Base-by-base conservation (phyloP, 1,284 basidiomycete genomes). In the Inonotus obliquus region DNA sequence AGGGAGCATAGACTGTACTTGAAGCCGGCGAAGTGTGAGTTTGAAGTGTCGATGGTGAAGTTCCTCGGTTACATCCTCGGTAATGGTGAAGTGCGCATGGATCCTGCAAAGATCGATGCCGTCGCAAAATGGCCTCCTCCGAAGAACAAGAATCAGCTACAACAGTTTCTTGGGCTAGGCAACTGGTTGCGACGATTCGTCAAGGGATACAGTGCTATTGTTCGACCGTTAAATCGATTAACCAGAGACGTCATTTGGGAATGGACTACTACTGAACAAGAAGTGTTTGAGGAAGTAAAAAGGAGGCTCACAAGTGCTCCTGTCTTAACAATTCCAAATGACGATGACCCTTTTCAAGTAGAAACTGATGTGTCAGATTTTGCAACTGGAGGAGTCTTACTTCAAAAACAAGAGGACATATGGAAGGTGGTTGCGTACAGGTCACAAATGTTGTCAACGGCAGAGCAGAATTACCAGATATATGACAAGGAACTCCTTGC, bases 401-500 rank as follows among this genome's bases (percentile, higher is more conserved):
- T 49, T 1, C 23, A 49, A 23, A 49, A 49, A 7, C 47, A 49
- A 27, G 47, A 27, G 1, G 21, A 11, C 2, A 25, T 9, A 17
- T 49, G 47, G 47, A n/a, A n/a, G n/a, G n/a, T n/a, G n/a, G n/a
- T n/a, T n/a, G n/a, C n/a, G n/a, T n/a, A n/a, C n/a, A n/a, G n/a
- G n/a, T n/a, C n/a, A n/a, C n/a, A n/a, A n/a, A n/a, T n/a, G n/a
- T n/a, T n/a, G n/a, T 45, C 14, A 14, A 13, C 65, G 0, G 67
- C 73, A 1, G 69, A 77, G 60, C 56, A 64, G 1, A 79, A 78
- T 63, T 79, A 76, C 62, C 61, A 68, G 14, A 71, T 74, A 41
- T 71, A 75, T 62, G 74, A 79, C 63, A 73, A 75, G 48, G 75
- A 79, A 57, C 47, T 79, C 54, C n/a, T 75, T 0, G 73, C 75